These are phyloP conservation scores for Aureobasidium pullulans DNA, from an alignment of 2,329 filamentous ascomycete species.

Conservation along the genomic window DNA sequence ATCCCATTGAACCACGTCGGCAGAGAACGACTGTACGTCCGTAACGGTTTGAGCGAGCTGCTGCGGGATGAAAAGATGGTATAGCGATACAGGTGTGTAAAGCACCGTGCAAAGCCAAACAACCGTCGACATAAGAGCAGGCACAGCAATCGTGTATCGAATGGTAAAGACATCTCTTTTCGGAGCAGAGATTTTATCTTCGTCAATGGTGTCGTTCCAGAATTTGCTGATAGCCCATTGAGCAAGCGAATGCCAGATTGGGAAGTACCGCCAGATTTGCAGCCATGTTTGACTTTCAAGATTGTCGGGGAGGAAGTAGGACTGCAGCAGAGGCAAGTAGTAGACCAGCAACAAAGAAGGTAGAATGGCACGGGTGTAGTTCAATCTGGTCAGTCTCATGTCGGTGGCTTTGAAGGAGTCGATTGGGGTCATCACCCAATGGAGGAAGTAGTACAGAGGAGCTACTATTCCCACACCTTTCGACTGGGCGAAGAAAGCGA, in stretches of 20 bases:
- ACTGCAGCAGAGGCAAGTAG: constrained; percentile 19
- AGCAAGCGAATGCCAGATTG: constrained; percentile 16
- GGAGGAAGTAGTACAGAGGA: constrained; percentile 32
- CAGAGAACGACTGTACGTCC: not conserved
- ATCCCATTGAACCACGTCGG: constrained; percentile 7
- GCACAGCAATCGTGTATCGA: constrained; percentile 10
- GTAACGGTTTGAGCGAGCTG: not conserved
- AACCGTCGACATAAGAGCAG: constrained; percentile 5
- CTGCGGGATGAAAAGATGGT: constrained; percentile 5
- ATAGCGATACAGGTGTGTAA: not conserved
- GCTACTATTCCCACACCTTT: constrained; percentile 27
- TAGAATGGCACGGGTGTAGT: constrained; percentile 25
- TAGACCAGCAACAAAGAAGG: constrained; percentile 23
- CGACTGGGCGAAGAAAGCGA: constrained; percentile 23
- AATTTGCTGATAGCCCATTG: constrained; percentile 19
- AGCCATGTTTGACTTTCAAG: constrained; percentile 6
- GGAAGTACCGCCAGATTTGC: constrained; percentile 13
- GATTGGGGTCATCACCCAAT: constrained; percentile 29
- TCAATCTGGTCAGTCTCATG: constrained; percentile 25
- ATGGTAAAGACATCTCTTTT: constrained; percentile 17
- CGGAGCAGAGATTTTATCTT: constrained; percentile 16
- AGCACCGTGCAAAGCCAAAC: constrained; percentile 13
- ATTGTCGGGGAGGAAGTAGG: constrained; percentile 17
- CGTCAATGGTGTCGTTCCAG: constrained; percentile 19
- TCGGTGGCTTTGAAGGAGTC: constrained; percentile 29